These are phyloP conservation scores for Rhizoclosmatium sp. DNA, from an alignment of 192 early-diverging fungal species.

Conservation along the genomic window DNA sequence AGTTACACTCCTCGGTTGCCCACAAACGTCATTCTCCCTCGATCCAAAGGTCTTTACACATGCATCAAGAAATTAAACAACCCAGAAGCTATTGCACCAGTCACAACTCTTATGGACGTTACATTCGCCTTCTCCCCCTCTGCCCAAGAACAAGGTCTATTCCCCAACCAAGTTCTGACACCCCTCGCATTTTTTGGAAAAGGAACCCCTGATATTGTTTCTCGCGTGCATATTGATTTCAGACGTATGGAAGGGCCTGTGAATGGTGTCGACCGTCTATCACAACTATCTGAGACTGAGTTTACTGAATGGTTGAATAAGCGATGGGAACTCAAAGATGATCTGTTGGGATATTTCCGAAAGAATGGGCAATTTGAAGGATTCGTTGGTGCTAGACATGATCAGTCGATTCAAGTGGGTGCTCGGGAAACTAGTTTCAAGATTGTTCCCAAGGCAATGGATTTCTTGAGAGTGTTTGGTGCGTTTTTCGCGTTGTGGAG, in stretches of 20 bases:
- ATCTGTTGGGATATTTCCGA: constrained; percentile 23
- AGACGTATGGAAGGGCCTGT: neutral
- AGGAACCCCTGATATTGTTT: neutral
- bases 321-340: constrained; percentile 26
- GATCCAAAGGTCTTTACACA: constrained; percentile 10
- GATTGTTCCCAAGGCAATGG: neutral
- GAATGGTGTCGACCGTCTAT: neutral
- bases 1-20: constrained; percentile 8
- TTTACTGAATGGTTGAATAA: constrained; percentile 27
- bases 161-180: neutral
- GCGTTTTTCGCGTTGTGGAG: neutral
- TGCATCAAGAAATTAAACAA: constrained; percentile 3
- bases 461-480: neutral
- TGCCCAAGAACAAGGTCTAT: constrained; percentile 20
- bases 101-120: constrained; percentile 18
- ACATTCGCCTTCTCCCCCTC: constrained; percentile 26
- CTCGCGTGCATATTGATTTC: constrained; percentile 5
- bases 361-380: constrained; percentile 15
- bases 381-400: neutral
- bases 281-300: neutral
- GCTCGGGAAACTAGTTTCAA: neutral
- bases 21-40: constrained; percentile 26
- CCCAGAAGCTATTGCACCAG: neutral
- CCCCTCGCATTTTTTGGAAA: constrained; percentile 17
- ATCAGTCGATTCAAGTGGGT: neutral